Evolutionary conservation across 2,329 filamentous ascomycete species (phyloP).

Genomic region (Aureobasidium sp.): DNA sequence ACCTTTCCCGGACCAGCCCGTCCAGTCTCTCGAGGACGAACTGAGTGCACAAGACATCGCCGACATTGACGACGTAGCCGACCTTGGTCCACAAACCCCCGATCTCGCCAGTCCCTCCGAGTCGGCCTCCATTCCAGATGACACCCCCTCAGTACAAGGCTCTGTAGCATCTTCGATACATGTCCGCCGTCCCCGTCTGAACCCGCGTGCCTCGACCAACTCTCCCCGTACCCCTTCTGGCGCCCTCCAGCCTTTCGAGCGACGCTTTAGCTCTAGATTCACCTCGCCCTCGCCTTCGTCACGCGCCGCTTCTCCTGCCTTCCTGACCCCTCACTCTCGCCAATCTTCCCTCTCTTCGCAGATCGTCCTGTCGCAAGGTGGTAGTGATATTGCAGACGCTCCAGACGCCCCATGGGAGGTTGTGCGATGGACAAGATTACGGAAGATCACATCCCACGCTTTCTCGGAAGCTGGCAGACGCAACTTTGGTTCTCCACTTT

Average conservation of each 20-base stretch:
- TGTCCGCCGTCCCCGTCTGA: constrained; percentile 32
- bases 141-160: constrained; percentile 71
- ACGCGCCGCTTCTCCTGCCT: constrained; percentile 60
- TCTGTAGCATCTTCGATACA: constrained; percentile 53
- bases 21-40: constrained; percentile 14
- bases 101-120: constrained; percentile 56
- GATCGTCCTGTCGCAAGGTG: constrained; percentile 46
- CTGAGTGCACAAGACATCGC: constrained; percentile 14
- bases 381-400: constrained; percentile 41
- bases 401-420: constrained; percentile 89
- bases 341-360: constrained; percentile 72
- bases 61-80: constrained; percentile 17
- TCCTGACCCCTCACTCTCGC: constrained; percentile 65
- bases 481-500: constrained; percentile 87
- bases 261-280: constrained; percentile 84
- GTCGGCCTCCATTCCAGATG: constrained; percentile 63
- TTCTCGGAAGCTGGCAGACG: constrained; percentile 90
- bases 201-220: constrained; percentile 54
- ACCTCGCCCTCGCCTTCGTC: constrained; percentile 47
- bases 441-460: constrained; percentile 77
- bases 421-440: constrained; percentile 88
- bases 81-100: constrained; percentile 22
- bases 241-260: constrained; percentile 86
- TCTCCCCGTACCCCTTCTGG: constrained; percentile 63
- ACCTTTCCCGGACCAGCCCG: not conserved